Percentiles rank a stretch among this genome's conserved stretches.
phyloP scores from a whole-genome alignment of 2,329 filamentous ascomycete genomes.

The Alternaria viburni region DNA sequence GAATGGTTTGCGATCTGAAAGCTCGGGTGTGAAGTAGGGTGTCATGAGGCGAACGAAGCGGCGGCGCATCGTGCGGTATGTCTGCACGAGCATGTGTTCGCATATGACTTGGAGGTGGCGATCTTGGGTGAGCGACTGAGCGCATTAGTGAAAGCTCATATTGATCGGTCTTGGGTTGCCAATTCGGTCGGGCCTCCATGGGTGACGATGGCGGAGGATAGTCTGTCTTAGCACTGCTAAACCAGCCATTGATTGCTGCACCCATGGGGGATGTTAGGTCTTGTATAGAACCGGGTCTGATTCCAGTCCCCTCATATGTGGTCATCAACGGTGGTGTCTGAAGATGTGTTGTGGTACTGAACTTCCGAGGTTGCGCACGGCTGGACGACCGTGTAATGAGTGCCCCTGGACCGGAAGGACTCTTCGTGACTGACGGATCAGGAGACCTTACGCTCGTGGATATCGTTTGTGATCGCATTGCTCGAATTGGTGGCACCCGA shows the following conservation, averaged over 20 bases:
- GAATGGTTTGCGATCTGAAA: not conserved
- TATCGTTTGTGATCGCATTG: not conserved
- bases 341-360: slow-evolving; percentile 7
- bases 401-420: not conserved
- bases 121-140: slow-evolving; percentile 11
- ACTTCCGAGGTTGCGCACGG: slow-evolving; percentile 2
- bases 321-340: slow-evolving; percentile 5
- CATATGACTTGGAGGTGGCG: not conserved
- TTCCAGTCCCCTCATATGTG: not conserved
- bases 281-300: slow-evolving; percentile 6
- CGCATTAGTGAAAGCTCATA: slow-evolving; percentile 24
- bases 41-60: not conserved
- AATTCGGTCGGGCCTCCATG: slow-evolving; percentile 8
- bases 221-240: slow-evolving; percentile 4
- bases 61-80: not conserved
- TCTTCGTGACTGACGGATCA: not conserved
- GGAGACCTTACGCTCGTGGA: not conserved
- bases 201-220: not conserved
- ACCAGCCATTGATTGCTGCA: slow-evolving; percentile 21
- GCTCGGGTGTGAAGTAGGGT: not conserved
- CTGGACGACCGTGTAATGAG: not conserved
- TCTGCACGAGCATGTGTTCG: not conserved
- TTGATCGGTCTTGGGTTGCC: slow-evolving; percentile 21
- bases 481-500: not conserved
- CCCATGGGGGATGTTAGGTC: slow-evolving; percentile 20